These are phyloP conservation scores for Huntiella savannae DNA, from an alignment of 2,329 filamentous ascomycete species.

Conservation along the genomic window DNA sequence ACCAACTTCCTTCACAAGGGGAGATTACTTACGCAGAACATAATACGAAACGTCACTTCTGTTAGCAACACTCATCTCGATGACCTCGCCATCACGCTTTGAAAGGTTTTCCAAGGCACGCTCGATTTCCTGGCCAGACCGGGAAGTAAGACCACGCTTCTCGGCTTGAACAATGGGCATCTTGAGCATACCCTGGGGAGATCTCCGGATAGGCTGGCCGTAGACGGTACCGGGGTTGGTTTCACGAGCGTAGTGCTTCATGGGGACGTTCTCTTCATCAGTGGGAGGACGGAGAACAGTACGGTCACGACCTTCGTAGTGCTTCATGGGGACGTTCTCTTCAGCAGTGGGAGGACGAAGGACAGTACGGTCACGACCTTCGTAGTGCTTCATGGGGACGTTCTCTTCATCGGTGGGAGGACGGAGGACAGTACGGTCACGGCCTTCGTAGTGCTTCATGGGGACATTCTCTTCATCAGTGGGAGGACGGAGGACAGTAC, in stretches of 20 bases:
- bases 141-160: conserved; percentile 20
- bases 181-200: conserved; percentile 14
- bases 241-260: conserved; percentile 3
- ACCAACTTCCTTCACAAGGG: too few species aligned
- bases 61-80: conserved; percentile 28
- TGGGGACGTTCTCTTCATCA: conserved; percentile 3
- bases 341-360: conserved; percentile 4
- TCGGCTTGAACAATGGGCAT: conserved; percentile 18
- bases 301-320: conserved; percentile 2
- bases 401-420: background rate
- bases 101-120: conserved; percentile 6
- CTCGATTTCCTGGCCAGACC: conserved; percentile 13
- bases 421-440: conserved; percentile 2
- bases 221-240: conserved; percentile 4
- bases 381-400: background rate
- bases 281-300: conserved; percentile 9
- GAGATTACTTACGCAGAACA: conserved; percentile 22
- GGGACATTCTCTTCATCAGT: background rate
- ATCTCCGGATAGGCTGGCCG: conserved; percentile 3
- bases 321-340: background rate
- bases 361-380: background rate
- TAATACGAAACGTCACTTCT: conserved; percentile 36
- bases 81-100: conserved; percentile 14
- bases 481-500: conserved; percentile 2
- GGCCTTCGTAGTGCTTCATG: background rate